These are phyloP conservation scores for Yamadazyma siamensis DNA, from an alignment of 1,139 yeast genomes.

Conservation along the genomic window DNA sequence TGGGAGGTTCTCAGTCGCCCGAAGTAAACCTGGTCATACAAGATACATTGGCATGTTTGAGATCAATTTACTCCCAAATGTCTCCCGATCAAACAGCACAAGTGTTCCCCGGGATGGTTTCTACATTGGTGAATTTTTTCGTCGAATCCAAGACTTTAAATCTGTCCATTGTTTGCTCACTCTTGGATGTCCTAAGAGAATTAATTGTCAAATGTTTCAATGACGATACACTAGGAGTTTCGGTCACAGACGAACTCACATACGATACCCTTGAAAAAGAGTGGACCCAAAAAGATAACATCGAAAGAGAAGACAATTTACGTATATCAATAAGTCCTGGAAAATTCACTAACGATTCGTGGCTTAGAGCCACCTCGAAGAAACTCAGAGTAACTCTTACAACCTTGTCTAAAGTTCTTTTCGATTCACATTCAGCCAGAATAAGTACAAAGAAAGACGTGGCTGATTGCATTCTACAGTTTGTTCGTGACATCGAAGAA, in stretches of 20 bases:
- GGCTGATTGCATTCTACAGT: constrained; percentile 18
- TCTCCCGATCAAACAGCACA: constrained; percentile 31
- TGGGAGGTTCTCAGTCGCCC: constrained; percentile 16
- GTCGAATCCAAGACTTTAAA: constrained; percentile 23
- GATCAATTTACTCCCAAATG: constrained; percentile 16
- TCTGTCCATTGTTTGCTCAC: constrained; percentile 18
- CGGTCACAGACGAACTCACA: constrained; percentile 6
- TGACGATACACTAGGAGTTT: constrained; percentile 22
- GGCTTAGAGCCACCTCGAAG: constrained; percentile 63
- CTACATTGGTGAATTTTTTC: constrained; percentile 29
- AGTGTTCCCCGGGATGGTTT: constrained; percentile 40
- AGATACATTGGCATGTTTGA: constrained; percentile 13
- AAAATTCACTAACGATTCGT: constrained; percentile 42
- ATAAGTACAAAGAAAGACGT: constrained; percentile 23
- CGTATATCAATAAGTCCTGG: constrained; percentile 6
- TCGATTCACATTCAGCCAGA: constrained; percentile 15
- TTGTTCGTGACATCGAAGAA: constrained; percentile 21
- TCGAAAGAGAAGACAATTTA: constrained; percentile 5
- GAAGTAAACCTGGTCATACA: constrained; percentile 12
- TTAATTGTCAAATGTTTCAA: constrained; percentile 26
- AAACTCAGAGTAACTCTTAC: constrained; percentile 53
- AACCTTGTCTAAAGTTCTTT: constrained; percentile 25
- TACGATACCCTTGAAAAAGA: constrained; percentile 17
- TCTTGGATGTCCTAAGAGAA: constrained; percentile 20
- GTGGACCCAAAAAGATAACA: constrained; percentile 15